phyloP scores from a whole-genome alignment of 2,329 filamentous ascomycete species.

The Penicillium aurantiogriseum region DNA sequence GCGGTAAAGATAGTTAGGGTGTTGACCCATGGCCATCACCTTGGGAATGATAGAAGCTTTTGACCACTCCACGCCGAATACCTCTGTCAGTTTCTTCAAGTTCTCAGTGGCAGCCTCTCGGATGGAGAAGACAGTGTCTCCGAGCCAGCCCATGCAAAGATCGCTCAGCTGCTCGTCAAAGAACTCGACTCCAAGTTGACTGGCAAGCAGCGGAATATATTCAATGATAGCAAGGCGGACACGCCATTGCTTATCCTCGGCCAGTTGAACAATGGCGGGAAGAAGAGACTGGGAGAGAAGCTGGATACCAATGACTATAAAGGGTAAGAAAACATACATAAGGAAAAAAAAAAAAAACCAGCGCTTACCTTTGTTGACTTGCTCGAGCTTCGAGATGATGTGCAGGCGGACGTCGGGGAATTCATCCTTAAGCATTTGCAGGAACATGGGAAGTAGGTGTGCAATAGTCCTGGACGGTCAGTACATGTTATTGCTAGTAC shows the following conservation, averaged over 20 bases:
- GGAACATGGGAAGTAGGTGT: constrained; percentile 96
- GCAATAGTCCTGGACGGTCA: constrained; percentile 72
- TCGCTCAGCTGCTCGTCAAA: constrained; percentile 96
- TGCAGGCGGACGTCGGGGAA: constrained; percentile 97
- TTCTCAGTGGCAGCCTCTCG: constrained; percentile 96
- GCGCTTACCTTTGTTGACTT: constrained; percentile 82
- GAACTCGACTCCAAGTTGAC: constrained; percentile 93
- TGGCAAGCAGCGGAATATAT: constrained; percentile 94
- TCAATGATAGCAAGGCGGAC: constrained; percentile 97
- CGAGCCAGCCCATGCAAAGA: constrained; percentile 97
- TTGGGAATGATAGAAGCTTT: constrained; percentile 97
- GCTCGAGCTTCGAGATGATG: constrained; percentile 99
- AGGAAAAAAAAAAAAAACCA: too few relatives aligned
- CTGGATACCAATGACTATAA: constrained; percentile 90
- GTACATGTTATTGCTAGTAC: constrained; percentile 14
- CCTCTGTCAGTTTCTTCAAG: constrained; percentile 96
- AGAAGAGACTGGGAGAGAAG: constrained; percentile 93
- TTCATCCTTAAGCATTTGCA: constrained; percentile 99
- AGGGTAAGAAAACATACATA: not conserved
- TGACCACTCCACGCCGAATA: constrained; percentile 97
- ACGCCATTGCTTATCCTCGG: constrained; percentile 99
- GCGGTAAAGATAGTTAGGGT: constrained; percentile 97
- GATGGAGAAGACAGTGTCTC: constrained; percentile 98
- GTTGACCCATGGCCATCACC: constrained; percentile 96
- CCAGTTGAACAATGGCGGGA: constrained; percentile 93